Percentiles rank a stretch among this genome's conserved stretches.
Evolutionary conservation across 2,329 filamentous ascomycete species (phyloP).

Genomic region (Colletotrichum gigasporum): DNA sequence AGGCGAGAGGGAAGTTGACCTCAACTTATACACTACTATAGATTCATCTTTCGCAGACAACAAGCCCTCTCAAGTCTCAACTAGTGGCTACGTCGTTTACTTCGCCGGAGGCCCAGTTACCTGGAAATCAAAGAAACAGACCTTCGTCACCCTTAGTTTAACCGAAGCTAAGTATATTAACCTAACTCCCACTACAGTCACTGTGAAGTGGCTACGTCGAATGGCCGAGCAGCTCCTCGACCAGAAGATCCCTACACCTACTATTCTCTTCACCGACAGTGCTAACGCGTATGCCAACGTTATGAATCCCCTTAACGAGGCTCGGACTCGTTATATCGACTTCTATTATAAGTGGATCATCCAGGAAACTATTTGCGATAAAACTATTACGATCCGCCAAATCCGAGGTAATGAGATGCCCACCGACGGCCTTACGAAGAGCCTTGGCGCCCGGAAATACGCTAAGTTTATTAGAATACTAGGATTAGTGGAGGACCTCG

Average conservation of each 20-base stretch:
- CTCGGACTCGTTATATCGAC: neutral
- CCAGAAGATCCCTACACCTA: neutral
- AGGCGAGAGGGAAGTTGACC: no score
- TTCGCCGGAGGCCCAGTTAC: no score
- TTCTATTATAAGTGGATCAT: neutral
- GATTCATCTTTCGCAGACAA: neutral
- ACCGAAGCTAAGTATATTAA: neutral
- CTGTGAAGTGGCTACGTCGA: neutral
- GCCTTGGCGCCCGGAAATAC: no score
- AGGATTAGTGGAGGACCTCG: neutral
- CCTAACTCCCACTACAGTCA: neutral
- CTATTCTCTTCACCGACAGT: neutral
- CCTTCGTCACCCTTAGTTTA: no score
- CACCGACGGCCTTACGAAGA: neutral
- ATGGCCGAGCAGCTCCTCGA: neutral
- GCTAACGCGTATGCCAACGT: neutral
- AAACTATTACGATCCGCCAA: neutral
- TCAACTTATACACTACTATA: no score
- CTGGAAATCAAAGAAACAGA: no score
- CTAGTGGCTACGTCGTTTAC: neutral
- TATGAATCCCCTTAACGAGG: neutral
- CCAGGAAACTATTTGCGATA: neutral
- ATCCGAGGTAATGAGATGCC: neutral
- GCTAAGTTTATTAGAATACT: no score
- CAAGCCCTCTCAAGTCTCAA: neutral